Evolutionary conservation across 192 early-diverging fungal species (phyloP), one percentile per base, ranked within the genome.

Genomic region (Umbelopsis sp.): DNA sequence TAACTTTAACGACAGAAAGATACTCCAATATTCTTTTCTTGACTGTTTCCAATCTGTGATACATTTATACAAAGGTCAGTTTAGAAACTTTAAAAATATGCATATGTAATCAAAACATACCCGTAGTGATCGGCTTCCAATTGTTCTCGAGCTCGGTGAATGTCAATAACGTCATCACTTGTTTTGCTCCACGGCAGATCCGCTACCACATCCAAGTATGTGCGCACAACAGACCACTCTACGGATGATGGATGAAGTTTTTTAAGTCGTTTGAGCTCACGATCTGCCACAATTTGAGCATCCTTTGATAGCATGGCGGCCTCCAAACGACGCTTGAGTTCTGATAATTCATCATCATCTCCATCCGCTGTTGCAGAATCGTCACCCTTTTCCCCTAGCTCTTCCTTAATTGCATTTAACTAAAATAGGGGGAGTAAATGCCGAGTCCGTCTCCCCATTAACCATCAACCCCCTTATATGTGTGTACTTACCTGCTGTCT

Each of bases 11-110:
- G 1, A 96, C 92, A 24, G 93, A 90, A 10, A 96, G 78, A 68
- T 91, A 95, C 73, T 96, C 94, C 44, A 96, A 71, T 26, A 96
- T 90, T 29, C 94, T 83, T 25, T 83, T 90, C 77, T 96, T 95
- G 45, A 94, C 91, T 41, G 89, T 87, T n/a, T 91, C 88, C 34
- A 96, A 80, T 3, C 79, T 72, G 34, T 44, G n/a, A n/a, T n/a
- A n/a, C n/a, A n/a, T n/a, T n/a, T 52, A 43, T 44, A 51, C 6
- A 4, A 22, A 8, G 31, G 34, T 49, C 3, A 49, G 47, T 49
- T 49, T 49, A 3, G 14, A 49, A 6, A 5, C 38, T 49, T 17
- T 49, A 49, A 16, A 21, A 49, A n/a, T 0, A 6, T 20, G 8
- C 8, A 12, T 47, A 17, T 49, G 11, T 49, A n/a, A 47, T n/a